phyloP scores from a whole-genome alignment of 192 early-diverging fungal genomes.

The Thamnidium elegans region DNA sequence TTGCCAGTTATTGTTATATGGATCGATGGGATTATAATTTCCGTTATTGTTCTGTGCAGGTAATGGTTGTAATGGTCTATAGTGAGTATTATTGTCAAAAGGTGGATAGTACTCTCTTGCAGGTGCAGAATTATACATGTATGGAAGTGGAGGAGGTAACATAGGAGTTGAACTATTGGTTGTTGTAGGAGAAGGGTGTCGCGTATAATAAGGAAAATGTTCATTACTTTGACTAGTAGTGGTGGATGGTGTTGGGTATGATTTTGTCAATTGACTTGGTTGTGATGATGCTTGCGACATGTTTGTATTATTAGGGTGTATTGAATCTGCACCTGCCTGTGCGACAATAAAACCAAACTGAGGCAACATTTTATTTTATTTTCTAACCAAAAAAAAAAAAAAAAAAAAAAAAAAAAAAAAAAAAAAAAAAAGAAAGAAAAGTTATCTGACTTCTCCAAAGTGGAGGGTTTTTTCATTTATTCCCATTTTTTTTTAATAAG shows the following conservation, averaged over 20 bases:
- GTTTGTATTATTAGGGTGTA: neutral
- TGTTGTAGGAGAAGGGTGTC: slow-evolving; percentile 22
- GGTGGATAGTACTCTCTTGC: neutral
- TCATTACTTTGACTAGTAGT: neutral
- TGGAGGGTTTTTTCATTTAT: too few relatives aligned
- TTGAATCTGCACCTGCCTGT: slow-evolving; percentile 38
- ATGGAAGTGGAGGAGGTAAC: slow-evolving; percentile 6
- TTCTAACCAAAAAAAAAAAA: slow-evolving; percentile 4
- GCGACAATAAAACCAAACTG: slow-evolving; percentile 39
- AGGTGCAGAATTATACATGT: slow-evolving; percentile 2
- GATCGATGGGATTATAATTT: neutral
- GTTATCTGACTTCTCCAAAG: too few relatives aligned
- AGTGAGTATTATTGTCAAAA: neutral
- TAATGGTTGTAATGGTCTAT: slow-evolving; percentile 15
- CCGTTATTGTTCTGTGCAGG: neutral
- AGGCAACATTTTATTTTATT: slow-evolving; percentile 35
- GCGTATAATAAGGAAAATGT: slow-evolving; percentile 8
- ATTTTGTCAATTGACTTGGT: neutral
- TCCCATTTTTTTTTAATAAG: neutral
- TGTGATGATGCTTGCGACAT: neutral
- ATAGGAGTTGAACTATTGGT: slow-evolving; percentile 1
- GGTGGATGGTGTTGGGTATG: neutral
- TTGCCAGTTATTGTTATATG: neutral
- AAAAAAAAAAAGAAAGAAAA: slow-evolving; percentile 8
- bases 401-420: slow-evolving; percentile 17